Conservation (phyloP, 2,329 filamentous ascomycete species). For the Fusarium pseudocircinatum region DNA sequence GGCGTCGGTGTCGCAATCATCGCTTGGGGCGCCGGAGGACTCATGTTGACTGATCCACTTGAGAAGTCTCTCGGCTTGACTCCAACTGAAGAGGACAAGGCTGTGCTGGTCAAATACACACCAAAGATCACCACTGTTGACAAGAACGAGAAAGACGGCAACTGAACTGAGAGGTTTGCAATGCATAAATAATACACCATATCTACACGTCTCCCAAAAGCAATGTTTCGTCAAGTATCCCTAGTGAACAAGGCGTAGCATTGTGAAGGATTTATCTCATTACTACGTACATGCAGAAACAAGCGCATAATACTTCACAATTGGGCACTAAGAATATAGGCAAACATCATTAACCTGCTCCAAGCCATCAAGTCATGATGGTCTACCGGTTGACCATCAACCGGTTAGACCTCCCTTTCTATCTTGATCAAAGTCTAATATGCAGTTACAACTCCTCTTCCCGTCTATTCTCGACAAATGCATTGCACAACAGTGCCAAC, state of each 20-base stretch:
- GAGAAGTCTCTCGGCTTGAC: slow-evolving; percentile 79
- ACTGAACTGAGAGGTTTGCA: neutral
- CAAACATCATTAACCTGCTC: slow-evolving; percentile 49
- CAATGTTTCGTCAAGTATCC: no score
- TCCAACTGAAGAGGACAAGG: slow-evolving; percentile 77
- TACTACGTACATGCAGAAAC: neutral
- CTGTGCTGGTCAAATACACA: slow-evolving; percentile 67
- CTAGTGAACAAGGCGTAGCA: neutral
- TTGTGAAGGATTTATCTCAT: neutral
- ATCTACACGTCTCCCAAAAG: neutral
- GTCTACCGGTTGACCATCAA: slow-evolving; percentile 43
- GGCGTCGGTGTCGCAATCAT: slow-evolving; percentile 79
- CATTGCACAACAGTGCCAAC: slow-evolving; percentile 47
- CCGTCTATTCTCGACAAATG: slow-evolving; percentile 52
- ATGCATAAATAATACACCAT: neutral
- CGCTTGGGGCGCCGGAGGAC: slow-evolving; percentile 77
- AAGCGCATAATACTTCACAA: slow-evolving; percentile 7
- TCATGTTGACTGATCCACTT: slow-evolving; percentile 77
- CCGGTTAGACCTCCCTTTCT: slow-evolving; percentile 47
- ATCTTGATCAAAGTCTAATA: slow-evolving; percentile 54
- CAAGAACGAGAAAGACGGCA: slow-evolving; percentile 34
- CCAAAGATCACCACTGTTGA: slow-evolving; percentile 73
- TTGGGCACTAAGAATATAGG: slow-evolving; percentile 30
- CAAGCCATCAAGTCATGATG: slow-evolving; percentile 49
- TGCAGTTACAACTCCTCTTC: slow-evolving; percentile 50